phyloP scores from a whole-genome alignment of 176 grass and related monocot species.

The Bonia amplexicaulis region DNA sequence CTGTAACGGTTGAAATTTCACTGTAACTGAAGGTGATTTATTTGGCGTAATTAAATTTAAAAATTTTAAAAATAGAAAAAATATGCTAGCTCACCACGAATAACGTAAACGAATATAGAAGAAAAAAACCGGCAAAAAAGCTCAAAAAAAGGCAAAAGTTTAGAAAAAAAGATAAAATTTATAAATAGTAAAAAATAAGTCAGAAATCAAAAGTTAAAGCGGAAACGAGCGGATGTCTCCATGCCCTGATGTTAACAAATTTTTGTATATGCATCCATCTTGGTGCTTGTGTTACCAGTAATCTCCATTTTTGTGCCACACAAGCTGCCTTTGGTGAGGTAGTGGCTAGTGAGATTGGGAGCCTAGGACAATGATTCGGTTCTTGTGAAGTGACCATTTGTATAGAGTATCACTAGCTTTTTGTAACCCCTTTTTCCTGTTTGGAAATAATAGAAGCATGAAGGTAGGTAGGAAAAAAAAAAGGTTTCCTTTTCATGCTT shows the following conservation, averaged over 20 bases:
- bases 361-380: slow-evolving; percentile 11
- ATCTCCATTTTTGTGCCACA: not conserved
- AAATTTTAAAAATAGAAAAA: too few species aligned
- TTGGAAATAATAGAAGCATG: not conserved
- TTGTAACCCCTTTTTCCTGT: not conserved
- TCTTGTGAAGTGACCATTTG: slow-evolving; percentile 11
- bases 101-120: too few species aligned
- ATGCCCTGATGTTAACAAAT: not conserved
- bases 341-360: not conserved
- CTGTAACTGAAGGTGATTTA: too few species aligned
- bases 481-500: slow-evolving; percentile 26
- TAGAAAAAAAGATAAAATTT: too few species aligned
- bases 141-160: too few species aligned
- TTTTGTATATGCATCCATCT: not conserved
- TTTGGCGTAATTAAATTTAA: too few species aligned
- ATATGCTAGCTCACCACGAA: too few species aligned
- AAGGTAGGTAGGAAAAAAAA: not conserved
- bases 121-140: too few species aligned
- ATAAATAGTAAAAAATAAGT: too few species aligned
- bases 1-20: too few species aligned
- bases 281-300: not conserved
- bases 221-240: too few species aligned
- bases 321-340: not conserved
- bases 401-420: not conserved
- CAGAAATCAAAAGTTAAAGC: too few species aligned